A percentile compares a stretch with the other conserved stretches of the same genome.
Evolutionary conservation across 163 green algal species (phyloP).

Genomic region (Scenedesmus sp.): DNA sequence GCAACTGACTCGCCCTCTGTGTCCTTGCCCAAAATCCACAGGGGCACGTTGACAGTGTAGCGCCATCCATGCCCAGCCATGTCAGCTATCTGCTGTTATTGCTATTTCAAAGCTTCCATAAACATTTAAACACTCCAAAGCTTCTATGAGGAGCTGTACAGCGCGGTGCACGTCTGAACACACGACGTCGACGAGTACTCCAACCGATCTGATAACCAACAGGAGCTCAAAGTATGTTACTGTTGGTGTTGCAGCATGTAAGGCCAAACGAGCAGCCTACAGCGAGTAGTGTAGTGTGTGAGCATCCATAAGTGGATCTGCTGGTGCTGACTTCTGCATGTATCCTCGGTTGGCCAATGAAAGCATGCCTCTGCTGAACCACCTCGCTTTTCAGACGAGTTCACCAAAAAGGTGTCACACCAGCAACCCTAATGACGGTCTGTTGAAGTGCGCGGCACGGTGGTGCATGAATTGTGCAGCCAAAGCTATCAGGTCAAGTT

Average conservation of each 20-base stretch:
- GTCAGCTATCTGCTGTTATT: background rate
- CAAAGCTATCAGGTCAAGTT: background rate
- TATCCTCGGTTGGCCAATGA: background rate
- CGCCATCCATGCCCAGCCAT: constrained; percentile 52
- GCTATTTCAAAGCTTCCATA: background rate
- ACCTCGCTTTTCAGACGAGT: background rate
- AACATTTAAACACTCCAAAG: background rate
- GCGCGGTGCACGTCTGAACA: background rate
- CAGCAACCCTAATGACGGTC: background rate
- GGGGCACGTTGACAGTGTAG: constrained; percentile 67
- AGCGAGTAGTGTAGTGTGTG: background rate
- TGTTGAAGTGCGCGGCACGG: background rate
- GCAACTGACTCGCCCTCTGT: constrained; percentile 63
- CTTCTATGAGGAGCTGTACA: background rate
- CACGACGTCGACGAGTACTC: background rate
- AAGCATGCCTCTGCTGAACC: background rate
- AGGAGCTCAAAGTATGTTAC: background rate
- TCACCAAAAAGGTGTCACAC: background rate
- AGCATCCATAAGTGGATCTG: background rate
- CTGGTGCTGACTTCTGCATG: background rate
- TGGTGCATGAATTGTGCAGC: background rate
- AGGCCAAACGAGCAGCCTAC: background rate
- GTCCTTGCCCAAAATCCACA: constrained; percentile 67
- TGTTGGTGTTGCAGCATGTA: background rate
- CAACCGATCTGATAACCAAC: background rate